These are phyloP conservation scores for Gillenia trifoliata DNA, from an alignment of 306 rosid genomes.

Conservation along the genomic window DNA sequence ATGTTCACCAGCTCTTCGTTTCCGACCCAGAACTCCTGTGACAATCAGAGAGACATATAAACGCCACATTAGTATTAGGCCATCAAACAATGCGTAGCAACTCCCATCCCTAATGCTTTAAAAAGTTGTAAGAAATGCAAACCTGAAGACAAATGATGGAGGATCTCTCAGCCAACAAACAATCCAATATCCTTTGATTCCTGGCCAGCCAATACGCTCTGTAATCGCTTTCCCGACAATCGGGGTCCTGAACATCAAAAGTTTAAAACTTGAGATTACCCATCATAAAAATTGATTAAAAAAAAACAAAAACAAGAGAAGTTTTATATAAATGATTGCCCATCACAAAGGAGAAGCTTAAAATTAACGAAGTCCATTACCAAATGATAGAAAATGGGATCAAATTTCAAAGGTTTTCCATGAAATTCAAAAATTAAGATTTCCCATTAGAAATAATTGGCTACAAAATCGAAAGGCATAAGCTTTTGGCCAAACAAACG, in stretches of 20 bases:
- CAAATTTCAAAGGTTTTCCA: no score
- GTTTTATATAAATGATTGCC: no score
- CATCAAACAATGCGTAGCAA: background rate
- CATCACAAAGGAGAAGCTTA: background rate
- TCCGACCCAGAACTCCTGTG: constrained; percentile 83
- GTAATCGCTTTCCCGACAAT: constrained; percentile 70
- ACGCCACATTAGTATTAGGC: background rate
- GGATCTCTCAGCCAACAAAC: constrained; percentile 70
- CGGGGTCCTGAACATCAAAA: constrained; percentile 51
- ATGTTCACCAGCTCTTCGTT: constrained; percentile 76
- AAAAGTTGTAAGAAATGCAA: constrained; percentile 3
- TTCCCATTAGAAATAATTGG: background rate
- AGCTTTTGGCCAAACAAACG: background rate
- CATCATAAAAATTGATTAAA: background rate
- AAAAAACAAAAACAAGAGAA: background rate
- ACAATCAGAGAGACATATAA: constrained; percentile 1
- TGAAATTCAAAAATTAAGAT: background rate
- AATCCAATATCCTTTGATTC: constrained; percentile 79
- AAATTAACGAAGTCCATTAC: no score
- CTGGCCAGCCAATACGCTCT: constrained; percentile 75
- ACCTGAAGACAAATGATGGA: constrained; percentile 99
- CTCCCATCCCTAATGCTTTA: background rate
- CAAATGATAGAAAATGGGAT: no score
- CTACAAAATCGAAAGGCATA: background rate
- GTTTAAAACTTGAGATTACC: background rate